Base-by-base conservation (phyloP, 805 yeast genomes). In the Ogataea sp. region DNA sequence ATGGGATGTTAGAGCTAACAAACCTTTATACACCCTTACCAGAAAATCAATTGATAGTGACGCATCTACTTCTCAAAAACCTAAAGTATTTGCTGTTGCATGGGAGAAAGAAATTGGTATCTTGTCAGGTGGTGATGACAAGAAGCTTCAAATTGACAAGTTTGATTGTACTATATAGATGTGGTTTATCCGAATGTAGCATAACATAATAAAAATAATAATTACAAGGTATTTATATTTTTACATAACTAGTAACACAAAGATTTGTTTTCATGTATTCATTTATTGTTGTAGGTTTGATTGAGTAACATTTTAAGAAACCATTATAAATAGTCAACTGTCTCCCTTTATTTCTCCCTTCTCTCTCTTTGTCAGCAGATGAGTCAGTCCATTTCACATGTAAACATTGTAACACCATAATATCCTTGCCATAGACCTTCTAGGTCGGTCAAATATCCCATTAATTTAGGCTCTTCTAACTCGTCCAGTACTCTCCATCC, bases 101-200 rank as follows among this genome's bases (percentile, higher is more conserved):
- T 93, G 97, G 97, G 81, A 81, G 49, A 55, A 58, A 25, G 75
- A 74, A 41, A 75, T 83, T 41, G 95, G 97, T 34, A 83, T 93
- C 46, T 75, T 87, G 30, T 81, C 95, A 62, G 97, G 93, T 52
- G 98, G 97, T 48, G 83, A 83, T 59, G 97, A 89, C 63, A 93
- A 90, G 61, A 83, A 85, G 68, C 69, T 93, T 41, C 97, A 90
- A 64, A 81, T 93, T 47, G 88, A 86, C 40, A 43, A 42, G 23
- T 47, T n/a, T n/a, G n/a, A n/a, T n/a, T n/a, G n/a, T n/a, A n/a
- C n/a, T n/a, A 49, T 6, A 24, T 16, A 20, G 44, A 36, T 33
- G 39, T 45, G n/a, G 15, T 14, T 23, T 23, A 23, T 8, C 26
- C 26, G 11, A 23, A 23, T 8, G 10, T 11, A 23, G 11, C 11